Conservation (phyloP, 192 early-diverging fungal species). For the Coemansia sp. region DNA sequence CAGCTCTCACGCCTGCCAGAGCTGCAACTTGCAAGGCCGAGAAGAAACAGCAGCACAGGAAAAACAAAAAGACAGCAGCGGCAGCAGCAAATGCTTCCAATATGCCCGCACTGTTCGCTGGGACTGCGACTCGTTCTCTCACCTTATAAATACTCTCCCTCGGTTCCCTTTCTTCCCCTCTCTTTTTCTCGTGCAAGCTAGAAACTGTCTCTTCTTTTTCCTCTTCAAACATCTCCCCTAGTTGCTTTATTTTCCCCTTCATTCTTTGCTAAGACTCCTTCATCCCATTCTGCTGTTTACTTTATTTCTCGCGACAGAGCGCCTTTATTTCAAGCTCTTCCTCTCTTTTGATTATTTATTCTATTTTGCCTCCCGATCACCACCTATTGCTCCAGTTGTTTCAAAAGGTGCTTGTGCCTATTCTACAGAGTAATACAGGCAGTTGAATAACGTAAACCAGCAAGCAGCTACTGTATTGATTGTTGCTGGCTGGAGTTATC, state of each 20-base stretch:
- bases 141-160: constrained; percentile 5
- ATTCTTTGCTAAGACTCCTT: constrained; percentile 1
- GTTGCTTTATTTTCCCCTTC: constrained; percentile 8
- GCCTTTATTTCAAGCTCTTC: background rate
- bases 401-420: constrained; percentile 1
- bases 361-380: background rate
- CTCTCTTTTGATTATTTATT: constrained; percentile 2
- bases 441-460: background rate
- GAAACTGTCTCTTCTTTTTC: background rate
- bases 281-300: background rate
- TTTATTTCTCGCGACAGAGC: background rate
- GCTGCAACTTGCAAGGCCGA: background rate
- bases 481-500: background rate
- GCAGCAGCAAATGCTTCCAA: background rate
- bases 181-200: background rate
- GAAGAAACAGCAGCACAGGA: background rate
- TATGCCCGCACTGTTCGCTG: background rate
- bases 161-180: constrained; percentile 6
- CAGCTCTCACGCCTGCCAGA: too few species aligned
- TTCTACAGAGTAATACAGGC: background rate
- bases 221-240: constrained; percentile 3
- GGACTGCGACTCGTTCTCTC: constrained; percentile 1
- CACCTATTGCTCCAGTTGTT: background rate
- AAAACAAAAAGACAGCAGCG: background rate
- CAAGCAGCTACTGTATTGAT: background rate